These are phyloP conservation scores for Astrothelium macrocarpum DNA, from an alignment of 495 filamentous ascomycete genomes.

Conservation along the genomic window DNA sequence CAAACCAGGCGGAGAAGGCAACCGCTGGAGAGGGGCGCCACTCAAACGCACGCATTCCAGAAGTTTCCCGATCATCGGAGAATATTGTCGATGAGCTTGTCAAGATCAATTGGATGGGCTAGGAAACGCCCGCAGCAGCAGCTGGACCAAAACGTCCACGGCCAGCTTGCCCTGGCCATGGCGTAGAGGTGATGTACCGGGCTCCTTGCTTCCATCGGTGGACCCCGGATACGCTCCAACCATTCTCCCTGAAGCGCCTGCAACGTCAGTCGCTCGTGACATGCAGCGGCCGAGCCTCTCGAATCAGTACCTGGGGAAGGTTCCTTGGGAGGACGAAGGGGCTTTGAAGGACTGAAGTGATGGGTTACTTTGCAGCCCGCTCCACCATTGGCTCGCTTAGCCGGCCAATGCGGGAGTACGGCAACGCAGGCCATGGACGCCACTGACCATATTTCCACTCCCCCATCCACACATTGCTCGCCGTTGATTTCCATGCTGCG, in stretches of 20 bases:
- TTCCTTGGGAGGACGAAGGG: not conserved
- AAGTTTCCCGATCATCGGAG: slow-evolving; percentile 4
- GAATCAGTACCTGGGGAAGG: not conserved
- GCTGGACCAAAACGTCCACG: slow-evolving; percentile 2
- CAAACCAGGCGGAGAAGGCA: not conserved
- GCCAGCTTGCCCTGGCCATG: slow-evolving; percentile 1
- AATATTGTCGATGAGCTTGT: not conserved
- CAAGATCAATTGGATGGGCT: slow-evolving; percentile 1
- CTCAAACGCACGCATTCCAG: not conserved
- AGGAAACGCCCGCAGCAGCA: slow-evolving; percentile 2
- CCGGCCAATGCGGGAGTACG: not conserved
- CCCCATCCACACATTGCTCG: slow-evolving; percentile 1
- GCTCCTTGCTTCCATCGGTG: slow-evolving; percentile 1
- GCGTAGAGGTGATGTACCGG: not conserved
- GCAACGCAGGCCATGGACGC: not conserved
- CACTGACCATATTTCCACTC: slow-evolving; percentile 1
- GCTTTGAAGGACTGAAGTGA: slow-evolving; percentile 1
- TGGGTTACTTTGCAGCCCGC: slow-evolving; percentile 1
- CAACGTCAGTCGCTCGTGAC: slow-evolving; percentile 5
- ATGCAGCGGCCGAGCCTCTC: not conserved
- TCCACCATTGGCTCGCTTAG: slow-evolving; percentile 5
- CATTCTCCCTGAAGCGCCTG: slow-evolving; percentile 1
- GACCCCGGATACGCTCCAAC: slow-evolving; percentile 3
- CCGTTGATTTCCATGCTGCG: not conserved
- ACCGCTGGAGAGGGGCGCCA: not conserved